Evolutionary conservation across 2,329 filamentous ascomycete genomes (phyloP).

Genomic region (Dothideomycetes sp.): DNA sequence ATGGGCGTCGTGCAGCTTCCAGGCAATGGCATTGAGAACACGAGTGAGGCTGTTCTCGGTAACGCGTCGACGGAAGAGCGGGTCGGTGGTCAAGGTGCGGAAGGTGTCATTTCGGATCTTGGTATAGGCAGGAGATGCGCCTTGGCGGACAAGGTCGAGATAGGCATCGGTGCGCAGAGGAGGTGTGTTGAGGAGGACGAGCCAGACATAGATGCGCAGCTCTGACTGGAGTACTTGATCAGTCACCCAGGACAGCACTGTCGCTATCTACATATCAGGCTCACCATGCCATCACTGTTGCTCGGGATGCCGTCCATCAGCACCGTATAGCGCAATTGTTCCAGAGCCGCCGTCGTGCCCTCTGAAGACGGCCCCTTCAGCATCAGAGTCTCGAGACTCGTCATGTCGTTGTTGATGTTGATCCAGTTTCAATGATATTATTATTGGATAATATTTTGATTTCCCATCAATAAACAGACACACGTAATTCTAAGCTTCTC

Average conservation of each 20-base stretch:
- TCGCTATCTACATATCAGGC: constrained; percentile 17
- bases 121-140: constrained; percentile 85
- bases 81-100: constrained; percentile 89
- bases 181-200: constrained; percentile 81
- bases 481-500: no score
- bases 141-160: constrained; percentile 80
- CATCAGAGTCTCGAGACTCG: constrained; percentile 61
- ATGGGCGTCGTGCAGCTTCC: constrained; percentile 77
- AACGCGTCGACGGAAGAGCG: constrained; percentile 90
- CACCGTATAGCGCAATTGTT: constrained; percentile 64
- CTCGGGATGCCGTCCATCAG: constrained; percentile 67
- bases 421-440: background rate
- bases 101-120: constrained; percentile 99
- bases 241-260: background rate
- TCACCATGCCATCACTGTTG: constrained; percentile 73
- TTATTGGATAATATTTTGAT: background rate
- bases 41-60: constrained; percentile 93
- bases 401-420: constrained; percentile 18
- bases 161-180: constrained; percentile 81
- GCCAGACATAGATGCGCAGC: constrained; percentile 89
- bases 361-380: constrained; percentile 70
- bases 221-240: constrained; percentile 55
- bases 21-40: constrained; percentile 87
- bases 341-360: constrained; percentile 57
- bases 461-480: background rate